Evolutionary conservation across 495 filamentous ascomycete species (phyloP).

Genomic region (Haplographium delicatum): DNA sequence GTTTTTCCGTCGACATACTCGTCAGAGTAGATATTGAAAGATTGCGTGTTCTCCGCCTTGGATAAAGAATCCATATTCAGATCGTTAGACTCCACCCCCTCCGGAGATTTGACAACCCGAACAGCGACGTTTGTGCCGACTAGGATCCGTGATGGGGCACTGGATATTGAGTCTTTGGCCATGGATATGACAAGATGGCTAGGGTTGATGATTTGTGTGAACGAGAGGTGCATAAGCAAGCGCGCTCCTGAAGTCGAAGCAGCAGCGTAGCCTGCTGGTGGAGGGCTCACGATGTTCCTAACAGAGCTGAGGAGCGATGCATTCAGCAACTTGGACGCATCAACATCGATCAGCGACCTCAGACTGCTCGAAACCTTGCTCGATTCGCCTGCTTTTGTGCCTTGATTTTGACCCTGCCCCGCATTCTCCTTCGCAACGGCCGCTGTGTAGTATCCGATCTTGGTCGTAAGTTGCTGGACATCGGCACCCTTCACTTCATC

Average conservation of each 20-base stretch:
- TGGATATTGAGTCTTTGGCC: slow-evolving; percentile 15
- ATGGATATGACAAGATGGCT: slow-evolving; percentile 14
- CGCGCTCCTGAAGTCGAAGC: slow-evolving; percentile 8
- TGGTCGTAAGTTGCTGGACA: slow-evolving; percentile 20
- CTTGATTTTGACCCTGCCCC: background rate
- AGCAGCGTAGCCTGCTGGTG: slow-evolving; percentile 17
- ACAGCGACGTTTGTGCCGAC: slow-evolving; percentile 22
- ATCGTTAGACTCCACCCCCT: slow-evolving; percentile 21
- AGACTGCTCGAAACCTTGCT: slow-evolving; percentile 3
- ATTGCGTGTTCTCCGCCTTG: slow-evolving; percentile 20
- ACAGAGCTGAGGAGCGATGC: slow-evolving; percentile 14
- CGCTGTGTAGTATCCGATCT: slow-evolving; percentile 21
- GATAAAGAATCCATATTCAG: slow-evolving; percentile 15
- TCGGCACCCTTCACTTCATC: slow-evolving; percentile 73
- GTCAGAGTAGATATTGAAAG: slow-evolving; percentile 22
- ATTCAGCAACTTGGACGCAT: slow-evolving; percentile 8
- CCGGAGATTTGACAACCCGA: slow-evolving; percentile 3
- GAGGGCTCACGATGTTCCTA: slow-evolving; percentile 19
- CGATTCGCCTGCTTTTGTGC: background rate
- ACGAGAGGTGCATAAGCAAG: slow-evolving; percentile 17
- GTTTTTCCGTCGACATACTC: slow-evolving; percentile 18
- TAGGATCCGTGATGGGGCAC: slow-evolving; percentile 21
- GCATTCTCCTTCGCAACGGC: slow-evolving; percentile 9
- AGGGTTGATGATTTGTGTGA: slow-evolving; percentile 17
- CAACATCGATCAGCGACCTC: slow-evolving; percentile 14